Conservation (phyloP, 371 early-diverging fungal species). For the Mortierella sp. region DNA sequence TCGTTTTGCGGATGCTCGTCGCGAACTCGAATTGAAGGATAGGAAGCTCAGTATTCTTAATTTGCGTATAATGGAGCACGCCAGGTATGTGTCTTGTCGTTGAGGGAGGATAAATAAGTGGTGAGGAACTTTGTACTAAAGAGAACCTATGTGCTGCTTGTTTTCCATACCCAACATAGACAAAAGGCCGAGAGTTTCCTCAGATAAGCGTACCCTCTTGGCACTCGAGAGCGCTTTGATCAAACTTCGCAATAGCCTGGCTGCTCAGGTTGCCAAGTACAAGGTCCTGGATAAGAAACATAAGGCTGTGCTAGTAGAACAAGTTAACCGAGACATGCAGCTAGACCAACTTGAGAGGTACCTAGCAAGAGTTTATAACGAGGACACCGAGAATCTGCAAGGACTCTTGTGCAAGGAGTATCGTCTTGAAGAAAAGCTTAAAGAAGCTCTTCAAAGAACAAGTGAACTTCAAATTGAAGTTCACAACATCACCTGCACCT, state of each 20-base stretch:
- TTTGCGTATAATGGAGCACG: constrained; percentile 14
- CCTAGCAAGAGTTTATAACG: background rate
- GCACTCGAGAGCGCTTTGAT: constrained; percentile 14
- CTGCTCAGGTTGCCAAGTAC: constrained; percentile 23
- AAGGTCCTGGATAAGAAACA: constrained; percentile 26
- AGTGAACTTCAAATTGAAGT: constrained; percentile 19
- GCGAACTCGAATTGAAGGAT: constrained; percentile 14
- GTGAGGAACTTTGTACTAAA: no score
- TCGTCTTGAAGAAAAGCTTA: constrained; percentile 19
- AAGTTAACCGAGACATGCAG: constrained; percentile 22
- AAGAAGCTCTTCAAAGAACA: constrained; percentile 5
- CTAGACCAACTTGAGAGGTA: constrained; percentile 18
- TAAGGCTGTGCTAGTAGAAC: background rate
- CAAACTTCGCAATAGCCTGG: constrained; percentile 11
- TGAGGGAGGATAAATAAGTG: no score
- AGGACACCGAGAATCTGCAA: constrained; percentile 10
- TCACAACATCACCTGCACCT: constrained; percentile 9
- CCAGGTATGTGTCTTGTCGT: constrained; percentile 21
- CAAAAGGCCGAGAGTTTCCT: background rate
- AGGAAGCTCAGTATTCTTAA: constrained; percentile 21
- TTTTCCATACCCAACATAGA: background rate
- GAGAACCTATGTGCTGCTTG: no score
- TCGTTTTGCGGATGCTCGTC: constrained; percentile 14
- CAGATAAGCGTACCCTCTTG: constrained; percentile 11
- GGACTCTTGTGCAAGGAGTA: constrained; percentile 1